Conservation (phyloP, 208 protist species). For the Borovskyia barvae region DNA sequence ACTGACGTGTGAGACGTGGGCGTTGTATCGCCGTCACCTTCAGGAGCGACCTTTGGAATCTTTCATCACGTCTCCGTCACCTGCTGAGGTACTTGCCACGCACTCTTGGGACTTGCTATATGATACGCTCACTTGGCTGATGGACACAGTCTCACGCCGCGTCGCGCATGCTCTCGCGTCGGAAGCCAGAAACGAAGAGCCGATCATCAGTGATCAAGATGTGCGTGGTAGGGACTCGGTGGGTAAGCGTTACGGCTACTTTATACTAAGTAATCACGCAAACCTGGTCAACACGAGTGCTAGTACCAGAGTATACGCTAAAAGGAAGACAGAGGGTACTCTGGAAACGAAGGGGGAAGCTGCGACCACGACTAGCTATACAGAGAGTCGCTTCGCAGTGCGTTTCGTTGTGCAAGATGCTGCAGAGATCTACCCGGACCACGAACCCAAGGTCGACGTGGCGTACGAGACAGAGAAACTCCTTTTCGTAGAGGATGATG, state of each 20-base stretch:
- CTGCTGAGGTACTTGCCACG: conserved; percentile 23
- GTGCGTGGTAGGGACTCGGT: neutral
- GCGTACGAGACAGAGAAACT: conserved; percentile 14
- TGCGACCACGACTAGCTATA: conserved; percentile 6
- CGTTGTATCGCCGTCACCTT: conserved; percentile 10
- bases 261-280: conserved; percentile 28
- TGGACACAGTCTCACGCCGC: conserved; percentile 16
- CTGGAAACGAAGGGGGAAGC: neutral
- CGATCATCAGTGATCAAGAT: no score
- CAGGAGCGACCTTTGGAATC: conserved; percentile 19
- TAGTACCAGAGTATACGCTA: conserved; percentile 14
- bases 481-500: conserved; percentile 17
- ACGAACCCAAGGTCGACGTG: conserved; percentile 17
- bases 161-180: conserved; percentile 13
- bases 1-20: conserved; percentile 15
- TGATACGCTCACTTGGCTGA: conserved; percentile 25
- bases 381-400: conserved; percentile 31
- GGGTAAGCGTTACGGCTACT: conserved; percentile 14
- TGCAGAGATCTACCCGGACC: conserved; percentile 25
- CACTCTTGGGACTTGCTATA: conserved; percentile 29
- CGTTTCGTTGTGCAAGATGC: conserved; percentile 22
- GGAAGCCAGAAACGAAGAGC: neutral
- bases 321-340: conserved; percentile 2
- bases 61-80: conserved; percentile 10
- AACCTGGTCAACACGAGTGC: conserved; percentile 24